phyloP scores from a whole-genome alignment of 1,284 basidiomycete genomes.

The Athelia psychrophila region DNA sequence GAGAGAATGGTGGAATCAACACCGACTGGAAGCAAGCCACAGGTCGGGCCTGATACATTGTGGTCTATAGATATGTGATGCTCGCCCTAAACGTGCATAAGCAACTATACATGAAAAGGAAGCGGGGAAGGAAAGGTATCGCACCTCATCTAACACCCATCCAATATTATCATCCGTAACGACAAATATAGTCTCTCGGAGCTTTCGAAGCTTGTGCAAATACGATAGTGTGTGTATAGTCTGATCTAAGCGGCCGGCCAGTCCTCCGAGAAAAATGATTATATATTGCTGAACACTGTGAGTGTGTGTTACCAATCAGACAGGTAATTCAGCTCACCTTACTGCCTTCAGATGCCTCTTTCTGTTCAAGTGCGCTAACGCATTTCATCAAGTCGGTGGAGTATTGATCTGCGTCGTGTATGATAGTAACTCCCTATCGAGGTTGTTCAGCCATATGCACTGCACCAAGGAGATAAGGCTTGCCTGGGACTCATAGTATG shows the following conservation, averaged over 20 bases:
- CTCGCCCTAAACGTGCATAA: conserved; percentile 54
- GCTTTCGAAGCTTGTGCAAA: conserved; percentile 77
- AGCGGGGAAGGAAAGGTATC: not conserved
- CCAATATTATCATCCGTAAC: conserved; percentile 87
- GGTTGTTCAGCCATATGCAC: conserved; percentile 4
- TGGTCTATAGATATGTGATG: conserved; percentile 80
- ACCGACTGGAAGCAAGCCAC: conserved; percentile 91
- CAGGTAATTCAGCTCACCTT: conserved; percentile 27
- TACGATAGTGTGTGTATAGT: conserved; percentile 89
- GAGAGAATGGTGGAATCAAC: conserved; percentile 71
- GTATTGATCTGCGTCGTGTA: conserved; percentile 73
- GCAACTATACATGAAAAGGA: not conserved
- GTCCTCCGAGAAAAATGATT: conserved; percentile 83
- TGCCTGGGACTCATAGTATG: conserved; percentile 66
- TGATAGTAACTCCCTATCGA: conserved; percentile 62
- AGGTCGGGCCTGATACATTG: conserved; percentile 77
- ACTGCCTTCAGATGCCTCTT: conserved; percentile 36
- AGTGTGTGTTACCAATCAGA: not conserved
- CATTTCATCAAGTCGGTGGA: conserved; percentile 97
- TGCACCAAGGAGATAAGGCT: conserved; percentile 12
- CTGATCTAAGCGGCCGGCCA: conserved; percentile 92
- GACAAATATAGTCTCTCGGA: conserved; percentile 63
- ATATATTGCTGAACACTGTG: conserved; percentile 44
- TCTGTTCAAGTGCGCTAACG: conserved; percentile 60
- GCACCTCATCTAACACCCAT: conserved; percentile 82